Evolutionary conservation across 2,329 filamentous ascomycete species (phyloP).

Genomic region (Aspergillus cejpii): DNA sequence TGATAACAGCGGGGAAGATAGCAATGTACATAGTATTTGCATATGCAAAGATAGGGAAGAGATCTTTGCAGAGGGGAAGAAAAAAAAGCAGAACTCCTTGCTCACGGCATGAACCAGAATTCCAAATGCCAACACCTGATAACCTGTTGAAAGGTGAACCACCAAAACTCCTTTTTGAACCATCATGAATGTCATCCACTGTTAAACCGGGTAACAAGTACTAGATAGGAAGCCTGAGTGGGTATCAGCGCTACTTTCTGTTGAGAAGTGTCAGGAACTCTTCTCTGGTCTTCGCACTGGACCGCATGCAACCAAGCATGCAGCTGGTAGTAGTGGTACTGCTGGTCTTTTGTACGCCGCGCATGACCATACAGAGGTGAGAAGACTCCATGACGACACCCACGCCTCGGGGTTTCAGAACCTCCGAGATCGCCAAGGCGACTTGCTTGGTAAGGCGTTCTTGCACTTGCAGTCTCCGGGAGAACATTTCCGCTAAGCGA

Average conservation of each 20-base stretch:
- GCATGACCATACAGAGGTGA: constrained; percentile 98
- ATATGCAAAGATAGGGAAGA: background rate
- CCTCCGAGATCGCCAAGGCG: constrained; percentile 84
- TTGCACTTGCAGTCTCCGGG: constrained; percentile 86
- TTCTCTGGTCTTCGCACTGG: constrained; percentile 85
- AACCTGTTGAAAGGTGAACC: constrained; percentile 40
- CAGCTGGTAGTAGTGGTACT: constrained; percentile 90
- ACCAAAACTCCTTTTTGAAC: constrained; percentile 31
- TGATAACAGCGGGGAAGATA: background rate
- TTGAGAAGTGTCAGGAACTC: constrained; percentile 85
- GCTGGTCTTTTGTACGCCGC: constrained; percentile 88
- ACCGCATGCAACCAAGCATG: constrained; percentile 92
- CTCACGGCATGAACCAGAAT: constrained; percentile 1
- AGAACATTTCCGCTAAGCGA: constrained; percentile 95
- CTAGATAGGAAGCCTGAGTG: constrained; percentile 9
- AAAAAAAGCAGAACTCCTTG: constrained; percentile 11
- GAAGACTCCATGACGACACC: constrained; percentile 96
- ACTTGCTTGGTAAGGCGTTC: constrained; percentile 95
- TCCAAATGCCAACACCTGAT: constrained; percentile 20
- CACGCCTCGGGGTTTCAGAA: constrained; percentile 88
- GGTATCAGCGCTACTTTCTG: constrained; percentile 34
- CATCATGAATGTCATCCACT: constrained; percentile 22
- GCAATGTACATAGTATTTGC: constrained; percentile 4
- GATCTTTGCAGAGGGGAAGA: constrained; percentile 9
- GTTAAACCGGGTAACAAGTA: constrained; percentile 19